phyloP scores from a whole-genome alignment of 2,329 filamentous ascomycete genomes.

The Fusarium kyushuense region DNA sequence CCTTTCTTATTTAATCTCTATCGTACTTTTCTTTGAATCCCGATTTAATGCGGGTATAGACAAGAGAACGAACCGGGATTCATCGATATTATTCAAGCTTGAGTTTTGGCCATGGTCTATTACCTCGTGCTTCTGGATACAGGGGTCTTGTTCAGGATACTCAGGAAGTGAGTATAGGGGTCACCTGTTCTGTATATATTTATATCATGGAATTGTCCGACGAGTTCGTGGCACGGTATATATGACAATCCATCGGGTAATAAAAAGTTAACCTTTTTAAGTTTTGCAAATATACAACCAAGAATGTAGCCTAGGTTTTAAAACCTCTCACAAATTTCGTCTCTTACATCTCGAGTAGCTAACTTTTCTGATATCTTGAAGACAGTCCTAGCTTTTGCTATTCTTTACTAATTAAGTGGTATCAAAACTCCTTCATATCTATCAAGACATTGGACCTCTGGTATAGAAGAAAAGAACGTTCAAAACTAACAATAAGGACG shows the following conservation, averaged over 20 bases:
- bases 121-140: not conserved
- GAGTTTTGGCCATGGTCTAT: not conserved
- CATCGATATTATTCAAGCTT: slow-evolving; percentile 14
- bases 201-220: not conserved
- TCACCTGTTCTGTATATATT: slow-evolving; percentile 14
- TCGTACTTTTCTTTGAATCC: not conserved
- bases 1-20: not conserved
- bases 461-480: no score
- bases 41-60: slow-evolving; percentile 11
- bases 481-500: no score
- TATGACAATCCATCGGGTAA: not conserved
- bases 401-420: not conserved
- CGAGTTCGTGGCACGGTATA: not conserved
- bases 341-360: not conserved
- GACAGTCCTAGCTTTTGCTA: not conserved
- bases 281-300: no score
- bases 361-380: not conserved
- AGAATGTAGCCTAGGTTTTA: no score
- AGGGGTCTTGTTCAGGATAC: slow-evolving; percentile 5
- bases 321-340: not conserved
- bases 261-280: not conserved
- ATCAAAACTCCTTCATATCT: no score
- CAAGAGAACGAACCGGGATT: slow-evolving; percentile 12
- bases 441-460: no score
- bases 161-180: slow-evolving; percentile 8